phyloP scores from a whole-genome alignment of 73 alveolate genomes.

The Blepharisma stoltei region DNA sequence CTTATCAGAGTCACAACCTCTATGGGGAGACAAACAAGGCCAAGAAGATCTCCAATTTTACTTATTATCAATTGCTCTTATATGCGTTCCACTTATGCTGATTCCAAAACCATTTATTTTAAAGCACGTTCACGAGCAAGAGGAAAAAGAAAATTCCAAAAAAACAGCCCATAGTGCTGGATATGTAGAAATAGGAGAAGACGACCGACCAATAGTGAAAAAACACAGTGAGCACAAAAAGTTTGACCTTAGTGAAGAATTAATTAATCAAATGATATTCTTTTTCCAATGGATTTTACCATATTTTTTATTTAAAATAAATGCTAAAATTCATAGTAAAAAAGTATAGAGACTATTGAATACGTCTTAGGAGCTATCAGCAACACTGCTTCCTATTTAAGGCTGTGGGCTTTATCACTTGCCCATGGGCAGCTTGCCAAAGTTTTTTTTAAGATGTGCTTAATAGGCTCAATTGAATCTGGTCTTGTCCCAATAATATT shows the following conservation, averaged over 20 bases:
- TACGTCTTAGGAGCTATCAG: constrained; percentile 93
- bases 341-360: constrained; percentile 97
- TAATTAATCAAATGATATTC: constrained; percentile 89
- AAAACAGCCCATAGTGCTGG: too few species aligned
- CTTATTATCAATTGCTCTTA: constrained; percentile 69
- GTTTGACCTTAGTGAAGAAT: constrained; percentile 76
- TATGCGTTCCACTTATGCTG: constrained; percentile 94
- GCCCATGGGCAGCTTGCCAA: constrained; percentile 97
- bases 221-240: constrained; percentile 43
- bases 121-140: constrained; percentile 43
- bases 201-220: constrained; percentile 7
- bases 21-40: constrained; percentile 66
- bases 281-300: too few species aligned
- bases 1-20: constrained; percentile 68
- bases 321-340: too few species aligned
- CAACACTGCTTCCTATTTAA: constrained; percentile 97
- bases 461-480: constrained; percentile 68
- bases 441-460: constrained; percentile 91
- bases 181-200: constrained; percentile 22
- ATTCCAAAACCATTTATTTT: constrained; percentile 86
- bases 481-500: constrained; percentile 59
- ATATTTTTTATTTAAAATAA: too few species aligned
- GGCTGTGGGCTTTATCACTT: constrained; percentile 98
- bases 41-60: constrained; percentile 65
- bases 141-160: constrained; percentile 7